phyloP scores from a whole-genome alignment of 768 basidiomycete genomes.

The Dioszegia crocea region DNA sequence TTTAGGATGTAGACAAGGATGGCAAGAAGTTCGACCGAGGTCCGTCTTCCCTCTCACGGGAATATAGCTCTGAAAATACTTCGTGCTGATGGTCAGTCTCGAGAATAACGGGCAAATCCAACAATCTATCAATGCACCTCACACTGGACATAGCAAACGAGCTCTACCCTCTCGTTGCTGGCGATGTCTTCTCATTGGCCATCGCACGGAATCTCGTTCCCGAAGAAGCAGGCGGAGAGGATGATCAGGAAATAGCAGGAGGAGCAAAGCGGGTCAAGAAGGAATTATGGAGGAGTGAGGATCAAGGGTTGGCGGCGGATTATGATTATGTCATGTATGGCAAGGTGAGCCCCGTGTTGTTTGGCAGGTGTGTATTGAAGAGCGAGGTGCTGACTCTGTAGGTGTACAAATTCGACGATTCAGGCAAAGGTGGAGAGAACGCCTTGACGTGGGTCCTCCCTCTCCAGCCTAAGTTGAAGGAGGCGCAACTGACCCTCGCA shows the following conservation, averaged over 20 bases:
- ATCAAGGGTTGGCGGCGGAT: slow-evolving; percentile 81
- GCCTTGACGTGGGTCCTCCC: slow-evolving; percentile 63
- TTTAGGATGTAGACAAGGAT: slow-evolving; percentile 55
- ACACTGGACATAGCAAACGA: slow-evolving; percentile 93
- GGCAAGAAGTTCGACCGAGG: slow-evolving; percentile 98
- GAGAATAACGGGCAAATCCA: slow-evolving; percentile 79
- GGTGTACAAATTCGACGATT: slow-evolving; percentile 95
- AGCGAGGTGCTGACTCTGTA: slow-evolving; percentile 47
- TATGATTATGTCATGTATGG: slow-evolving; percentile 99
- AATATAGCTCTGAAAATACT: too few relatives aligned
- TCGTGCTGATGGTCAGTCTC: slow-evolving; percentile 64
- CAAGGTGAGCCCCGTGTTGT: slow-evolving; percentile 59
- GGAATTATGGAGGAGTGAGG: slow-evolving; percentile 63
- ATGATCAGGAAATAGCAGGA: slow-evolving; percentile 21
- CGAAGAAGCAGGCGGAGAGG: slow-evolving; percentile 27
- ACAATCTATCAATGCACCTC: slow-evolving; percentile 87
- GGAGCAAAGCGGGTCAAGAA: slow-evolving; percentile 32
- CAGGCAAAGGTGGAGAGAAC: slow-evolving; percentile 59
- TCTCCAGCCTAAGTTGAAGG: neutral
- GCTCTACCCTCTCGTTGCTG: slow-evolving; percentile 67
- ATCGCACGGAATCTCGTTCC: slow-evolving; percentile 56
- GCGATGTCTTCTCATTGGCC: slow-evolving; percentile 75
- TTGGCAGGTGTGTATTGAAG: too few relatives aligned
- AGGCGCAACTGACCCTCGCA: slow-evolving; percentile 45
- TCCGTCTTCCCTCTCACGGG: slow-evolving; percentile 49